These are phyloP conservation scores for Pichiaceae sp. DNA, from an alignment of 1,139 yeast genomes.

Conservation along the genomic window DNA sequence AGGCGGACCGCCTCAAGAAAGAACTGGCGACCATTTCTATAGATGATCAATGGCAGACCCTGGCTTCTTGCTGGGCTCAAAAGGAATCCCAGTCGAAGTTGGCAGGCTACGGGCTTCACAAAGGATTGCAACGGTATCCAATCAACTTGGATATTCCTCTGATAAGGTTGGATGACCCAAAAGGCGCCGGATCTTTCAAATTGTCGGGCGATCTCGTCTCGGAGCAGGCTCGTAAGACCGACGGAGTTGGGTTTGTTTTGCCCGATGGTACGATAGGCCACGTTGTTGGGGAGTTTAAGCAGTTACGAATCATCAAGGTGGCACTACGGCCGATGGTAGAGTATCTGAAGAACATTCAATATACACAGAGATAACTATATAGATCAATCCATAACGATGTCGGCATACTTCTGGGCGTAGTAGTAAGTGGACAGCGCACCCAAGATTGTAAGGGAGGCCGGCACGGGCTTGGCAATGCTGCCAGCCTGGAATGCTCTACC, in stretches of 20 bases:
- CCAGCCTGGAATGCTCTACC: constrained; percentile 42
- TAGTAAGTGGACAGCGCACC: constrained; percentile 64
- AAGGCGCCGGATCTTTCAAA: no score
- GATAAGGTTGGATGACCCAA: no score
- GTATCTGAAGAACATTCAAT: background rate
- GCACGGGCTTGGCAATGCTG: constrained; percentile 52
- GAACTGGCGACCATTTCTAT: constrained; percentile 4
- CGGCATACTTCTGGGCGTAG: constrained; percentile 29
- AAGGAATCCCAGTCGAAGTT: constrained; percentile 65
- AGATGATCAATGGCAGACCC: constrained; percentile 22
- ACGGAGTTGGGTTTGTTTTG: no score
- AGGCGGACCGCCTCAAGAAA: constrained; percentile 26
- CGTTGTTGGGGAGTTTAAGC: no score
- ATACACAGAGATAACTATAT: background rate
- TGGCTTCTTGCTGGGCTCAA: constrained; percentile 56
- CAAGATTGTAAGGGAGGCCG: constrained; percentile 52
- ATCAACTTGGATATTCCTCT: background rate
- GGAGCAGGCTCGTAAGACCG: no score
- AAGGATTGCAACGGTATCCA: constrained; percentile 31
- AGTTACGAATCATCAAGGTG: background rate
- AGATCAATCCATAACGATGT: constrained; percentile 4
- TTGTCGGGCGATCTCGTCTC: no score
- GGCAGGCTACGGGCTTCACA: constrained; percentile 53
- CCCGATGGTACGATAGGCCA: no score
- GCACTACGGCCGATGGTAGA: background rate